Evolutionary conservation across 768 basidiomycete species (phyloP).

Genomic region (Kwoniella pini): DNA sequence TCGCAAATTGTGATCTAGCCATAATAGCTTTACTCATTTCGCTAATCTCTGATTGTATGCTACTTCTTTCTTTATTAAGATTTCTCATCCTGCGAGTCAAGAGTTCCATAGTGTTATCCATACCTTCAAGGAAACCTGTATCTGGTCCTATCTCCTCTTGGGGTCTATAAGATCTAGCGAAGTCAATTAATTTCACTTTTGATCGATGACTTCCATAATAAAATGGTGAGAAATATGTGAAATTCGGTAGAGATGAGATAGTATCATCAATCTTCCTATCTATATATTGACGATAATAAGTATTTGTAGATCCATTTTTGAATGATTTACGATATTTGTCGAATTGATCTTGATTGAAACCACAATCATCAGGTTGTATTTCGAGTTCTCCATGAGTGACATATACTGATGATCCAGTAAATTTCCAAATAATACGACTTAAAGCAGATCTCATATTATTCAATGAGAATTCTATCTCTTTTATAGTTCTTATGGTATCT

Average conservation of each 20-base stretch:
- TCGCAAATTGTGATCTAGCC: too few species aligned
- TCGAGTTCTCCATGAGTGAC: slow-evolving; percentile 5
- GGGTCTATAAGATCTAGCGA: not conserved
- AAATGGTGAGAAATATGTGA: not conserved
- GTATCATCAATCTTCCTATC: not conserved
- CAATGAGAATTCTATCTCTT: not conserved
- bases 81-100: not conserved
- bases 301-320: not conserved
- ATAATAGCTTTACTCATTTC: too few species aligned
- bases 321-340: not conserved
- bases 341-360: not conserved
- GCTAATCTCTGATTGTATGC: not conserved
- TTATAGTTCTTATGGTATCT: not conserved
- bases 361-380: not conserved
- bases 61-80: not conserved
- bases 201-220: not conserved
- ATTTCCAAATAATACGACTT: not conserved
- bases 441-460: not conserved
- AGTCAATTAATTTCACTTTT: slow-evolving; percentile 3
- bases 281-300: not conserved
- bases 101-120: not conserved
- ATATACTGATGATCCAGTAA: not conserved
- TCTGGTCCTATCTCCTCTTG: slow-evolving; percentile 2
- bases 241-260: not conserved
- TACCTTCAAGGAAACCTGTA: not conserved